Evolutionary conservation across 257 asterid genomes (phyloP).

Genomic region (Solanum raphanifolium): DNA sequence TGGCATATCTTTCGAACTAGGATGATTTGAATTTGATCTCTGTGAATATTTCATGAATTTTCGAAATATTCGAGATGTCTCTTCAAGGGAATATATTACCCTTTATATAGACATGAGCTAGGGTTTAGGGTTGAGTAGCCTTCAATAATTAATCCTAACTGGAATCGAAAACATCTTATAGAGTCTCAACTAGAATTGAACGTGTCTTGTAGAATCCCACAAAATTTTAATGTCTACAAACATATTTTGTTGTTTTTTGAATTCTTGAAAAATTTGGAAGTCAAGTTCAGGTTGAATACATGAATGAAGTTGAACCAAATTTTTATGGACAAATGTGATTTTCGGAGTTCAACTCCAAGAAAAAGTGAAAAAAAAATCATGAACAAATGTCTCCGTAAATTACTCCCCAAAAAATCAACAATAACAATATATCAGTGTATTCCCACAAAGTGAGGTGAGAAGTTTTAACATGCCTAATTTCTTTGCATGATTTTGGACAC

Average conservation of each 20-base stretch:
- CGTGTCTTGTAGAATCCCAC: background rate
- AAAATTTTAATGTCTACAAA: background rate
- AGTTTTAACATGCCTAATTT: background rate
- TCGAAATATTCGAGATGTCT: fast-evolving
- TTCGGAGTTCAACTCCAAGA: no score
- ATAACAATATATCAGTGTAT: no score
- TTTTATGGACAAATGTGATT: no score
- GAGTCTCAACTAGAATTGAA: background rate
- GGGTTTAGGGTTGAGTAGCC: background rate
- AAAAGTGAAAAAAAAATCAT: no score
- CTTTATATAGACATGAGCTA: background rate
- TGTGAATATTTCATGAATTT: background rate
- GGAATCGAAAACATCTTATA: no score
- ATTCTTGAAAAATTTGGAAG: background rate
- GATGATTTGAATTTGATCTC: background rate
- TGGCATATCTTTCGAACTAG: no score
- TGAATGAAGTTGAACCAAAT: background rate
- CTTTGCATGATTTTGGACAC: background rate
- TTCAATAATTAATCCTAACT: no score
- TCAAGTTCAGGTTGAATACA: background rate
- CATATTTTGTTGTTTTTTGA: no score
- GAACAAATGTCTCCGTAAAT: background rate
- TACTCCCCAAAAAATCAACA: background rate
- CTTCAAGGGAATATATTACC: background rate
- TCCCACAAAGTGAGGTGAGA: background rate